Percentiles rank a stretch among this genome's conserved stretches.
Conservation (phyloP, 306 rosid species). For the Macrotyloma uniflorum region DNA sequence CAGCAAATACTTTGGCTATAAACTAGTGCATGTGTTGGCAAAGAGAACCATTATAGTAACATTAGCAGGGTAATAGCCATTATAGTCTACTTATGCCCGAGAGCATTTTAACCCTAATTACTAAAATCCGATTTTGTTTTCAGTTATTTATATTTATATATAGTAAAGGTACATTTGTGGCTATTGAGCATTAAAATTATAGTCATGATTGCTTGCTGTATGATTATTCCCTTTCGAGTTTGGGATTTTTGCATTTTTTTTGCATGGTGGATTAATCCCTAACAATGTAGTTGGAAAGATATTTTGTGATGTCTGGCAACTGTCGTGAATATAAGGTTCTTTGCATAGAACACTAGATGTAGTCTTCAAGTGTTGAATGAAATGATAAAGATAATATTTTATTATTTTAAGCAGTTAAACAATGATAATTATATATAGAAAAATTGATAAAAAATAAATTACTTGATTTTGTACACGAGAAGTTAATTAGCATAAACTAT, state of each 20-base stretch:
- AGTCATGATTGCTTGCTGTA: background rate
- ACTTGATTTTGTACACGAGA: too few species aligned
- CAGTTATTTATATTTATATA: background rate
- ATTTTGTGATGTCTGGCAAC: background rate
- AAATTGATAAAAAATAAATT: too few species aligned
- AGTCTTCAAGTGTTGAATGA: background rate
- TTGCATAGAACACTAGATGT: background rate
- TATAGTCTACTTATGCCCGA: background rate
- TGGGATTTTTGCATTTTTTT: background rate
- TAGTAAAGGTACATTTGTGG: background rate
- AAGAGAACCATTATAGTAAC: background rate
- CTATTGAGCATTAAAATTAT: background rate
- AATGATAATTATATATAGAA: too few species aligned
- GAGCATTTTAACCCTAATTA: background rate
- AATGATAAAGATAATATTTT: too few species aligned
- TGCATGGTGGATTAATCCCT: background rate
- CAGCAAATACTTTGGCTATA: conserved; percentile 54
- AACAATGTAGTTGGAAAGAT: background rate
- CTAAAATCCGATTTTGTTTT: background rate
- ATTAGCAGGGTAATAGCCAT: background rate
- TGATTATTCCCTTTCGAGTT: background rate
- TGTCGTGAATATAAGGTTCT: background rate
- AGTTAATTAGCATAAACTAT: too few species aligned
- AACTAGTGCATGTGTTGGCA: conserved; percentile 31
- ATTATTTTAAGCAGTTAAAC: too few species aligned